Conservation (phyloP, 805 yeast genomes). For the Yamadazyma endophytica region DNA sequence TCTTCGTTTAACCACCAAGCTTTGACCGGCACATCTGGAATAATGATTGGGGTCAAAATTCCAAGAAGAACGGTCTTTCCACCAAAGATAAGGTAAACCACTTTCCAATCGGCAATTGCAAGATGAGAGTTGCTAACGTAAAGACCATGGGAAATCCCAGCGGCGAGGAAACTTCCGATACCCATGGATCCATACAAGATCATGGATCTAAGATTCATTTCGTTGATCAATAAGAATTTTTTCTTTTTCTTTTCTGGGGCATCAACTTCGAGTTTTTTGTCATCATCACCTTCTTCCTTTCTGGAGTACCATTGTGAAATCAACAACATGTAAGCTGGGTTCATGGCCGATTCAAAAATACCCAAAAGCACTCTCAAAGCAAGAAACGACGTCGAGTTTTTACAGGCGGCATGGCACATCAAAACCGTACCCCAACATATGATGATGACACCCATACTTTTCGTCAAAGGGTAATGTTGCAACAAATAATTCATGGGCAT, state of each 20-base stretch:
- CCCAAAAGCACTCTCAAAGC: constrained; percentile 33
- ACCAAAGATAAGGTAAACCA: constrained; percentile 59
- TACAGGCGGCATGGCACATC: constrained; percentile 5
- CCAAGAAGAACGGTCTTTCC: constrained; percentile 50
- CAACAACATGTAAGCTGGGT: constrained; percentile 35
- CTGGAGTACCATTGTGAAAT: constrained; percentile 27
- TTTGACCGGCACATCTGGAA: constrained; percentile 28
- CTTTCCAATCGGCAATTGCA: constrained; percentile 55
- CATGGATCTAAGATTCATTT: constrained; percentile 30
- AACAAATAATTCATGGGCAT: constrained; percentile 41
- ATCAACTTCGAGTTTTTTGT: no score
- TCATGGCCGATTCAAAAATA: constrained; percentile 33
- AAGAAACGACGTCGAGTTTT: constrained; percentile 30
- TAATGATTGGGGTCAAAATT: constrained; percentile 37
- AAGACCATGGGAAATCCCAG: no score
- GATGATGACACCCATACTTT: constrained; percentile 43
- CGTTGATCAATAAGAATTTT: no score
- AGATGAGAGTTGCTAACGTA: no score
- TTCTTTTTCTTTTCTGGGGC: no score
- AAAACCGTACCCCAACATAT: constrained; percentile 59
- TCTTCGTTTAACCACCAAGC: constrained; percentile 33
- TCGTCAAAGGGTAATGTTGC: constrained; percentile 55
- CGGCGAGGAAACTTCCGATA: no score
- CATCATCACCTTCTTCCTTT: constrained; percentile 25
- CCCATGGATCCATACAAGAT: constrained; percentile 29